phyloP scores from a whole-genome alignment of 164 flowering plant genomes.

The Vitis vinifera region DNA sequence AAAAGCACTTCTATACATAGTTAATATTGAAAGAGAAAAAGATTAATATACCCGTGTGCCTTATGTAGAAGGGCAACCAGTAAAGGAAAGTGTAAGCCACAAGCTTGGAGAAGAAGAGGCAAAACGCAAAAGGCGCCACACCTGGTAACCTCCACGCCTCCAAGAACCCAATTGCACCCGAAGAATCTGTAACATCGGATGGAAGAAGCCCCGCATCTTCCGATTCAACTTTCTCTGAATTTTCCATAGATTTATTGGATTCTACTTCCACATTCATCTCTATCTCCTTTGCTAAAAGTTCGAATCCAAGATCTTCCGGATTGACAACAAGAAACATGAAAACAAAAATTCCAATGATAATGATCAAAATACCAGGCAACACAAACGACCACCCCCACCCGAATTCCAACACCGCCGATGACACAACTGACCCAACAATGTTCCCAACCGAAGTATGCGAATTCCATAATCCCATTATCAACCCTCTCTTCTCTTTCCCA shows the following conservation, averaged over 20 bases:
- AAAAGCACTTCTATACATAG: no score
- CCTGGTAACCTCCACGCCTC: constrained; percentile 95
- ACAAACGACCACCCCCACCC: constrained; percentile 99
- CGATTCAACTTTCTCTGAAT: constrained; percentile 36
- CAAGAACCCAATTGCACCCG: constrained; percentile 78
- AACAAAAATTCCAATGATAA: constrained; percentile 58
- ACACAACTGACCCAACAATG: constrained; percentile 73
- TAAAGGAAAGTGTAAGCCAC: constrained; percentile 97
- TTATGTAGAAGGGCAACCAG: constrained; percentile 94
- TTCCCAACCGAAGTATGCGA: constrained; percentile 91
- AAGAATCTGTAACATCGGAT: constrained; percentile 27
- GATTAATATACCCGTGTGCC: constrained; percentile 74
- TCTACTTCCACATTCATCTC: constrained; percentile 46
- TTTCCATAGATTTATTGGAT: constrained; percentile 8
- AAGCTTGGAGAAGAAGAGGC: constrained; percentile 94
- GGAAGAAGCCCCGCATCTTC: constrained; percentile 50
- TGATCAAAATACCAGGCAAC: constrained; percentile 66
- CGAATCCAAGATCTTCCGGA: constrained; percentile 72
- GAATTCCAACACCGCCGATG: constrained; percentile 71
- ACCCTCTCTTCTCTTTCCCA: constrained; percentile 81
- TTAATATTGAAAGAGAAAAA: neutral
- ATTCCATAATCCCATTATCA: constrained; percentile 96
- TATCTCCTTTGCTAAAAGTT: constrained; percentile 34
- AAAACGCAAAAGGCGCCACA: constrained; percentile 86
- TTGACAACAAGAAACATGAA: constrained; percentile 64